Base-by-base conservation (phyloP, 257 asterid species). In the Fraxinus excelsior region DNA sequence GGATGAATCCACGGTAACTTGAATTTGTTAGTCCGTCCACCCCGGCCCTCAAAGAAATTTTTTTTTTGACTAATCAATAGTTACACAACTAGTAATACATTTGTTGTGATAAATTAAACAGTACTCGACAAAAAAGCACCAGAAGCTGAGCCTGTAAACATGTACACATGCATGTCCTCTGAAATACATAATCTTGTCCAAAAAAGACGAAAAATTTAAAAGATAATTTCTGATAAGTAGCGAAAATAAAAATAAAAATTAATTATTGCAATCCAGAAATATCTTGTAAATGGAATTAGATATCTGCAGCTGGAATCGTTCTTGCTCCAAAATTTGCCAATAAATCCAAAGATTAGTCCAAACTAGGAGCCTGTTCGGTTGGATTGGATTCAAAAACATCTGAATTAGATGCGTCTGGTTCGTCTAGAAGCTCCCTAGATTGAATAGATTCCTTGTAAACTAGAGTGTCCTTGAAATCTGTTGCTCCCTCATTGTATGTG, bases 351-450 rank as follows among this genome's bases (percentile, higher is more conserved):
- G 44, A 75, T 78, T 94, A 91, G 74, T 93, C 98, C 91, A 93
- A 82, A 81, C 84, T 87, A 72, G 99, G 98, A 21, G 97, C 97
- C 56, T 88, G 84, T 84, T 95, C 99, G 1, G 99, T 95, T 5
- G 97, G 99, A 85, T 95, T 95, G 16, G 96, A 88, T 87, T 95
- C 99, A 31, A 93, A 95, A 72, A 93, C 94, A 67, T 95, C 94
- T 0, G 96, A 80, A 77, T 67, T 84, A 18, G 98, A 86, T 29
- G 91, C 88, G 38, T 92, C 98, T 28, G 96, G 97, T 82, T 82
- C 96, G 73, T 93, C 97, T 29, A 90, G 90, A 83, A 95, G 91
- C 49, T 95, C 93, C 37, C 76, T 82, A 14, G 98, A 89, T 82
- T 93, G 91, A 56, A 90, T 82, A 1, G 99, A 87, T 84, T 95